Evolutionary conservation across 1,284 basidiomycete genomes (phyloP).

Genomic region (Ustilago hordei): DNA sequence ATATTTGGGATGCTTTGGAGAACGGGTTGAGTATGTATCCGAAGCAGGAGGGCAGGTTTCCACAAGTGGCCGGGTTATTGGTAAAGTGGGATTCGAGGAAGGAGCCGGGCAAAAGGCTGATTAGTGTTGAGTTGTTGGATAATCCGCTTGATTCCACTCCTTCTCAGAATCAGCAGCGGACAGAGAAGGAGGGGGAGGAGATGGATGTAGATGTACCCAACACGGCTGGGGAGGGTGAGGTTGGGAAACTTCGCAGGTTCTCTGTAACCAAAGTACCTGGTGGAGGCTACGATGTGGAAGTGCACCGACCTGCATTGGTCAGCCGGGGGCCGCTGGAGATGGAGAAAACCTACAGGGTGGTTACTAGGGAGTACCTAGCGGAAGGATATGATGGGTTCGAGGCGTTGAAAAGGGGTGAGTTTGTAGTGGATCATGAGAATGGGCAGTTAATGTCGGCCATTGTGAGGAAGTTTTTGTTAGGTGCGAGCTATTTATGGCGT

Average conservation of each 20-base stretch:
- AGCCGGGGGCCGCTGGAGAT: conserved; percentile 46
- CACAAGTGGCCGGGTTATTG: conserved; percentile 85
- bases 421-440: conserved; percentile 85
- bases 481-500: conserved; percentile 69
- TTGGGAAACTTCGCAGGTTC: conserved; percentile 31
- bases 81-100: conserved; percentile 86
- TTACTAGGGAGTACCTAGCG: conserved; percentile 82
- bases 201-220: conserved; percentile 34
- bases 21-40: conserved; percentile 82
- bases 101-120: conserved; percentile 51
- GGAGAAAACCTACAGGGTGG: conserved; percentile 76
- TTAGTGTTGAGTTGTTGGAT: conserved; percentile 57
- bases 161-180: background rate
- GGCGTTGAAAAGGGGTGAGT: conserved; percentile 77
- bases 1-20: conserved; percentile 86
- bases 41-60: conserved; percentile 92
- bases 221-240: conserved; percentile 7
- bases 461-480: conserved; percentile 86
- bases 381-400: conserved; percentile 80
- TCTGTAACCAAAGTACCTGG: conserved; percentile 34
- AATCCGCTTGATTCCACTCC: conserved; percentile 38
- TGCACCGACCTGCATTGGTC: conserved; percentile 42
- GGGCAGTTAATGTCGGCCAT: conserved; percentile 84
- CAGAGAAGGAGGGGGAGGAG: conserved; percentile 3
- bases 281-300: conserved; percentile 46